Evolutionary conservation across 2,329 filamentous ascomycete species (phyloP), one percentile per base, ranked within the genome.

Genomic region (Blastomyces silverae): DNA sequence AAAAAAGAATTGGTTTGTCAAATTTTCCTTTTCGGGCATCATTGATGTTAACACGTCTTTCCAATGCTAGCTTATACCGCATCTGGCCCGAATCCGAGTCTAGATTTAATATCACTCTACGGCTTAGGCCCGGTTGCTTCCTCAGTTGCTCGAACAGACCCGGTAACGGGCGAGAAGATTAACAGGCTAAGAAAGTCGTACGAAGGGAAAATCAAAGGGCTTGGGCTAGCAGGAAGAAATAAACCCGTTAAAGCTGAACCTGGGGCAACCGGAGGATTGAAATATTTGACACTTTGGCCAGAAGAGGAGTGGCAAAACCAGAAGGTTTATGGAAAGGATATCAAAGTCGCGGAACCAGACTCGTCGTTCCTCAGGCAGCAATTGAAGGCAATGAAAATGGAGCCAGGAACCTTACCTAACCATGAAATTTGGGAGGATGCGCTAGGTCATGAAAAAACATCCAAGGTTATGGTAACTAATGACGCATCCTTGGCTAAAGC

Each of bases 151-250:
- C 79, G 86, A 63, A 81, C 78, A 61, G 84, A 88, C 72, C 84
- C 84, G 20, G 74, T 79, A 25, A 87, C 84, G n/a, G 85, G 85
- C 66, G 85, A 87, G 71, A 88, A 88, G 76, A 81, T 82, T 67
- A 87, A 87, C 75, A 83, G 84, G 72, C 78, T 88, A 53, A 79
- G 86, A 66, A 82, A 82, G 68, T 82, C 80, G 3, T 82, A 82
- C 67, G 80, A 82, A 70, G 80, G 80, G 53, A 81, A 82, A 69
- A 72, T 82, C 69, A 82, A 82, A 69, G 76, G 73, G 1, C 70
- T 82, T 56, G 76, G 76, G 11, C 70, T 82, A 46, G 75, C 80
- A 37, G 80, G 80, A 28, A 78, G 79, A 63, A 82, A 82, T 66
- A 81, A 81, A 64, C 74, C 79, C 0, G 75, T 78, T 44, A 81